Base-by-base conservation (phyloP, 441 rosid species). In the Macaranga tanarius region DNA sequence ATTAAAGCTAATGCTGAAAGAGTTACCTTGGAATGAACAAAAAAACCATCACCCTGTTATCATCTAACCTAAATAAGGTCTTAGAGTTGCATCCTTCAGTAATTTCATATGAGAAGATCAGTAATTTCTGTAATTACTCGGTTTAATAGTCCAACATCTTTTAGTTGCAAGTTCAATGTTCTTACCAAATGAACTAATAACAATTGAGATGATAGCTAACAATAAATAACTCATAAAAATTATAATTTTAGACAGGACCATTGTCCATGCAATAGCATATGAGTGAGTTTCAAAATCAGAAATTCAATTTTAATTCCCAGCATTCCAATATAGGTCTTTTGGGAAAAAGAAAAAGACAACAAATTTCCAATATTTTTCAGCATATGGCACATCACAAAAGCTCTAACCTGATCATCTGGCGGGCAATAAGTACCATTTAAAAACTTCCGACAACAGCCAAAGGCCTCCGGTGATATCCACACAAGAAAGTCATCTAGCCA, bases 401-500 rank as follows among this genome's bases (percentile, higher is more conserved):
- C 73, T 58, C 70, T 69, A 59, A 92, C 97, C 97, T 94, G 97
- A 81, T 94, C 98, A 76, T 92, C 90, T 62, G 98, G 98, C 50
- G 98, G 95, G 26, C 98, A 94, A 81, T 90, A 94, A 83, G 84
- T 88, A 67, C 89, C 95, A 83, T 94, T 90, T 73, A 87, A 84
- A 76, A 90, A 92, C 79, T 92, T 92, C 44, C 98, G 88, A 69
- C 98, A 94, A 82, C 98, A 94, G 63, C 97, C 96, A 81, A 94
- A 94, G 62, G 98, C 98, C 86, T 94, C 98, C 0, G 98, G 98
- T 79, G 97, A 94, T 75, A 94, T 65, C 98, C 98, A 94, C 63
- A 92, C 94, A 44, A 94, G 95, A 83, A 90, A 92, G 83, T 94
- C 98, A 81, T 94, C 98, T 48, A 94, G 91, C 98, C 97, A 94